phyloP scores from a whole-genome alignment of 2,329 filamentous ascomycete genomes.

The Fusarium anguioides region DNA sequence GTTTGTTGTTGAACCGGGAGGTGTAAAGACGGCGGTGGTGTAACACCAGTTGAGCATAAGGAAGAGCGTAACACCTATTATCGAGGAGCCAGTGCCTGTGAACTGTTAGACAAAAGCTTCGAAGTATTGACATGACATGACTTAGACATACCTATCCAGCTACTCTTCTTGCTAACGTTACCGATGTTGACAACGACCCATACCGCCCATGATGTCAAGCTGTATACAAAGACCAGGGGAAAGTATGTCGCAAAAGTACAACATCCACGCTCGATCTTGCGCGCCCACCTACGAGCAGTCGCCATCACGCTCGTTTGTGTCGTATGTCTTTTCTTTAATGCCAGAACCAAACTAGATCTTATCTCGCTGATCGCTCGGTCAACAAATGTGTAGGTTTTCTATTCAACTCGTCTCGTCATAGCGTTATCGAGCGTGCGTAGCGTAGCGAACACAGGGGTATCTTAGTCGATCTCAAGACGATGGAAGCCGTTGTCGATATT shows the following conservation, averaged over 20 bases:
- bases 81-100: conserved; percentile 66
- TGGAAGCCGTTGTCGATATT: conserved; percentile 18
- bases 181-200: conserved; percentile 86
- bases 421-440: conserved; percentile 28
- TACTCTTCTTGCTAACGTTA: conserved; percentile 61
- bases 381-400: not conserved
- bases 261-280: conserved; percentile 83
- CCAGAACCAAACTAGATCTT: not conserved
- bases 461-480: conserved; percentile 15
- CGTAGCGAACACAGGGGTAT: conserved; percentile 23
- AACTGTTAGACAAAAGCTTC: not conserved
- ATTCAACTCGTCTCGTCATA: conserved; percentile 17
- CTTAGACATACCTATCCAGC: conserved; percentile 65
- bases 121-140: not conserved
- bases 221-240: conserved; percentile 89
- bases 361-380: conserved; percentile 3
- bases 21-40: conserved; percentile 91
- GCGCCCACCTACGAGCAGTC: conserved; percentile 72
- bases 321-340: not conserved
- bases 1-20: conserved; percentile 78
- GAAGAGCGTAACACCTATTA: conserved; percentile 78
- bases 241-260: conserved; percentile 84
- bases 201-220: conserved; percentile 91
- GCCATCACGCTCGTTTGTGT: conserved; percentile 27
- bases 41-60: conserved; percentile 87